phyloP scores from a whole-genome alignment of 352 stramenopile species.

The Phytopythium litorale region DNA sequence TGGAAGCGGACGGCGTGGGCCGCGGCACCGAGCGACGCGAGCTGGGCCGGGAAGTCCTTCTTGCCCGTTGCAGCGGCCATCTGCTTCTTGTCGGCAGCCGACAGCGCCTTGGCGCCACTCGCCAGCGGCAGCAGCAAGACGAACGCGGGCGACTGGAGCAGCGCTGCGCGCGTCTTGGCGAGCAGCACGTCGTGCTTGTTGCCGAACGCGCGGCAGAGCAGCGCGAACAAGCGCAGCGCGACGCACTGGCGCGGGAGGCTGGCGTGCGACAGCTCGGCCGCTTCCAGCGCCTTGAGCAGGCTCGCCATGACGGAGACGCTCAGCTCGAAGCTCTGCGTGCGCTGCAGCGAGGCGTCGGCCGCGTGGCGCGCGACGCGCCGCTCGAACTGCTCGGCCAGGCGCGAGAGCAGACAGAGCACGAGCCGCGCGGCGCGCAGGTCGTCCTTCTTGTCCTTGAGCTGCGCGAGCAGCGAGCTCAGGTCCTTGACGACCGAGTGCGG shows the following conservation, averaged over 20 bases:
- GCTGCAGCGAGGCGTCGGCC: constrained; percentile 6
- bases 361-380: constrained; percentile 20
- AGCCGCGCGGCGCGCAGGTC: constrained; percentile 63
- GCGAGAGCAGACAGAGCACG: constrained; percentile 55
- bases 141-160: constrained; percentile 1
- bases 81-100: constrained; percentile 49
- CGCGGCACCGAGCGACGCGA: constrained; percentile 42
- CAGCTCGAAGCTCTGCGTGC: constrained; percentile 48
- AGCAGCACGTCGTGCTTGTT: constrained; percentile 42
- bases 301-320: constrained; percentile 31
- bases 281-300: constrained; percentile 50
- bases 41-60: constrained; percentile 51
- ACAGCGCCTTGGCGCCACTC: constrained; percentile 4
- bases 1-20: constrained; percentile 64
- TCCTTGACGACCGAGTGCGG: constrained; percentile 69
- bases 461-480: constrained; percentile 50
- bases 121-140: background rate
- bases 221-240: constrained; percentile 55
- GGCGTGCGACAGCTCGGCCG: constrained; percentile 39
- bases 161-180: background rate
- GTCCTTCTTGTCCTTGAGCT: constrained; percentile 78
- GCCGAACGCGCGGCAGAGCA: constrained; percentile 44
- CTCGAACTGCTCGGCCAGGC: constrained; percentile 64
- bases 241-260: constrained; percentile 43
- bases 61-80: constrained; percentile 26